Percentiles rank a stretch among this genome's conserved stretches.
These are phyloP conservation scores for Talaromyces sp. DNA, from an alignment of 2,329 filamentous ascomycete genomes.

Conservation along the genomic window DNA sequence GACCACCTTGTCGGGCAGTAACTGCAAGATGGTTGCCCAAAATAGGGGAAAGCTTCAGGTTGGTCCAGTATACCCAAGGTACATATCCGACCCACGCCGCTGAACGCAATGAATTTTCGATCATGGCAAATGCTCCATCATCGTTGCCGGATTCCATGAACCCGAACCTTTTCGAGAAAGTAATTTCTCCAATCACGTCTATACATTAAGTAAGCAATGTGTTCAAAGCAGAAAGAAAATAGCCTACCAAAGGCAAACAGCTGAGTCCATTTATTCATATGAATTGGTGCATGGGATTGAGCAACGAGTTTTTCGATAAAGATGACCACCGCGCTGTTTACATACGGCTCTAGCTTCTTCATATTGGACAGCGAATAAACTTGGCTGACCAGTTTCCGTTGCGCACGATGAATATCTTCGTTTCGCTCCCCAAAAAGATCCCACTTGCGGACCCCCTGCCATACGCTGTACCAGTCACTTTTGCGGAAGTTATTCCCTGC, in stretches of 20 bases:
- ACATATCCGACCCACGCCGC: slow-evolving; percentile 35
- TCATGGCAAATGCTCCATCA: slow-evolving; percentile 28
- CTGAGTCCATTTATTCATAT: slow-evolving; percentile 5
- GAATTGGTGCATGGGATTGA: slow-evolving; percentile 7
- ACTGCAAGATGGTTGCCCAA: slow-evolving; percentile 33
- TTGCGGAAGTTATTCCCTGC: slow-evolving; percentile 39
- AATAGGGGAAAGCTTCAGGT: slow-evolving; percentile 29
- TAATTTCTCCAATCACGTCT: slow-evolving; percentile 40
- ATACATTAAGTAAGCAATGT: neutral
- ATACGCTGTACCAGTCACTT: slow-evolving; percentile 35
- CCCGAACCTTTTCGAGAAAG: slow-evolving; percentile 32
- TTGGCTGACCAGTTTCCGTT: slow-evolving; percentile 27
- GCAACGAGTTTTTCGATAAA: slow-evolving; percentile 29
- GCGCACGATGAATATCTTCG: slow-evolving; percentile 29
- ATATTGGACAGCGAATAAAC: slow-evolving; percentile 34
- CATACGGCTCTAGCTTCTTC: slow-evolving; percentile 34
- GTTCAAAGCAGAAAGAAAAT: slow-evolving; percentile 17
- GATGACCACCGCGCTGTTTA: slow-evolving; percentile 30
- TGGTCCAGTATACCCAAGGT: slow-evolving; percentile 28
- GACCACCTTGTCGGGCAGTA: slow-evolving; percentile 25
- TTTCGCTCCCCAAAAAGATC: slow-evolving; percentile 36
- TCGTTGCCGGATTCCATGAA: slow-evolving; percentile 30
- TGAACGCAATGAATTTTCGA: slow-evolving; percentile 26
- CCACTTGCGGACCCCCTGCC: slow-evolving; percentile 33
- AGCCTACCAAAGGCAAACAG: slow-evolving; percentile 7